Base-by-base conservation (phyloP, 2,329 filamentous ascomycete species). In the Aschersonia sp. region DNA sequence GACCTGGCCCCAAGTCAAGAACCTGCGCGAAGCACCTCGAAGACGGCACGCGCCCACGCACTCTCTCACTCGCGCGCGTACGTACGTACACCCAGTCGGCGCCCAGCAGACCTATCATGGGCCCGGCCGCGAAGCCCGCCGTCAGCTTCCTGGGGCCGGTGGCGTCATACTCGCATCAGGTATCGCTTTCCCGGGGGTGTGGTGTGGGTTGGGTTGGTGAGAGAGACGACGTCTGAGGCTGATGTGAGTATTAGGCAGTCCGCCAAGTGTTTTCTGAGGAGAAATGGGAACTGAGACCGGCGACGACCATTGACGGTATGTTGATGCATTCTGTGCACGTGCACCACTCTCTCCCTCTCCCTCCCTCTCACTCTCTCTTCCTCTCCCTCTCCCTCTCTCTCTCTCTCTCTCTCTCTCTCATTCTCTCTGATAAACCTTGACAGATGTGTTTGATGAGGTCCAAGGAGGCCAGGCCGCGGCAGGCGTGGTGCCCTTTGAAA, bases 401-500 rank as follows among this genome's bases (percentile, higher is more conserved):
- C 10, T 42, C 14, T 6, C 29, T 12, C 11, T 8, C 30, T 6
- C 10, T 30, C 12, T 32, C 11, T 5, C n/a, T 5, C 22, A 45
- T 14, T 43, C 33, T 43, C 22, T 42, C 30, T 31, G 33, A 14
- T 41, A 39, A 31, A 11, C 5, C 11, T n/a, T 30, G 33, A 44
- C 53, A 83, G 87, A 92, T 60, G 80, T 94, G 56, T 95, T 96
- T 63, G 72, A 81, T 46, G 74, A 80, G 12, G 84, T 95, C 5
- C 87, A 94, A 58, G 70, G 72, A 39, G 74, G 77, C 49, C 61
- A 68, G 43, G 78, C 78, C 1, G 66, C 75, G 46, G 81, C 81
- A 49, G 92, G 89, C 55, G 85, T 97, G 33, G 85, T 96, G 2
- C 92, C 92, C 6, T 89, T 95, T 65, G 90, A 97, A 62, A 98